Base-by-base conservation (phyloP, 345 rosid genomes). In the Gossypium herbaceum region DNA sequence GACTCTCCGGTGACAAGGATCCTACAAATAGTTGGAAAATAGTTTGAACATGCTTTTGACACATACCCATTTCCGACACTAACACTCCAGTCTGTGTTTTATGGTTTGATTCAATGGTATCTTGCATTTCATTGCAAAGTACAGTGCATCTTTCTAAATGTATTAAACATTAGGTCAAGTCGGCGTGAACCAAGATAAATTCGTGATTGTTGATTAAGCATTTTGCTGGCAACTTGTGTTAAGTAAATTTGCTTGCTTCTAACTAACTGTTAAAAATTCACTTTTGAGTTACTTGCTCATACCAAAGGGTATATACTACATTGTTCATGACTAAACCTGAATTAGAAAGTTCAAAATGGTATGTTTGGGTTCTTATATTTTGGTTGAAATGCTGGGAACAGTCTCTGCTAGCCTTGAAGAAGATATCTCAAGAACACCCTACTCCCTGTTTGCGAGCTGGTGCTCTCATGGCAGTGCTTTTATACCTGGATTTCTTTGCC, bases 381-480 rank as follows among this genome's bases (percentile, higher is more conserved):
- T 71, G 78, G 27, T 77, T 59, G 48, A 39, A 67, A 1, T 79
- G 44, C 39, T 75, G 72, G 70, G 10, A 79, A 81, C 88, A 96
- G 99, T 93, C 98, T 67, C 79, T 96, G 79, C 99, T 93, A 90
- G 99, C 98, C 16, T 83, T 96, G 67, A 96, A 96, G 84, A 96
- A 93, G 90, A 96, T 96, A 85, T 96, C 99, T 68, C 98, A 90
- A 84, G 99, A 96, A 79, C 98, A 96, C 73, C 99, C 99, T 34
- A 96, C 99, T 79, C 97, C 98, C n/a, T 96, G 99, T 80, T 76
- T 96, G 80, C 89, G 99, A 71, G 99, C 95, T 47, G 99, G 99
- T 77, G 98, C 99, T 68, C 94, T 96, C 55, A 96, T 96, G 99
- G 99, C 99, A 0, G 99, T 96, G 80, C 98, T 96, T 80, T 92